These are phyloP conservation scores for Phialophora chinensis DNA, from an alignment of 2,329 filamentous ascomycete species.

Conservation along the genomic window DNA sequence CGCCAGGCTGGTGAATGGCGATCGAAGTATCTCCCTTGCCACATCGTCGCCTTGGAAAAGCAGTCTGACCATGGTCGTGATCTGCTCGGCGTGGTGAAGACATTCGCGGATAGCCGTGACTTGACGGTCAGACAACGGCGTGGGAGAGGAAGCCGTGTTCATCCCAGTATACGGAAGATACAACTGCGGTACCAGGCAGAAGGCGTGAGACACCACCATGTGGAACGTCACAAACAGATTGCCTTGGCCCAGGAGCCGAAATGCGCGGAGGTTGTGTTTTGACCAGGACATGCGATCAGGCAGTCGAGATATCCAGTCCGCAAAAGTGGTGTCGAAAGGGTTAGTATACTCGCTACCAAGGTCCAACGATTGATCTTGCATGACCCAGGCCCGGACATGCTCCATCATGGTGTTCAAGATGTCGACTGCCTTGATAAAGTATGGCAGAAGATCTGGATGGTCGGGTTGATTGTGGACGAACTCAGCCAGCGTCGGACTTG, in stretches of 20 bases:
- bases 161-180: neutral
- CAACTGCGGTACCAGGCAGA: neutral
- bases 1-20: neutral
- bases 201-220: conserved; percentile 3
- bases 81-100: neutral
- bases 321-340: neutral
- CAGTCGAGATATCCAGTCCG: neutral
- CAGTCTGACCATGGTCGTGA: neutral
- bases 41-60: conserved; percentile 2
- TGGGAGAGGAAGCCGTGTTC: neutral
- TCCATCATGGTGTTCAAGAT: neutral
- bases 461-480: neutral
- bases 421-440: conserved; percentile 10
- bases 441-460: conserved; percentile 3
- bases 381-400: neutral
- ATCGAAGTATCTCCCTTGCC: conserved; percentile 1
- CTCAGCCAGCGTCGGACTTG: neutral
- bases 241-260: conserved; percentile 3
- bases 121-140: neutral
- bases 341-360: neutral
- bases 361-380: neutral
- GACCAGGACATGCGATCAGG: conserved; percentile 5
- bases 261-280: conserved; percentile 3
- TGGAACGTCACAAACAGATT: conserved; percentile 12
- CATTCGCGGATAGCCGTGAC: neutral